Evolutionary conservation across 2,329 filamentous ascomycete species (phyloP).

Genomic region (Nectriaceae sp.): DNA sequence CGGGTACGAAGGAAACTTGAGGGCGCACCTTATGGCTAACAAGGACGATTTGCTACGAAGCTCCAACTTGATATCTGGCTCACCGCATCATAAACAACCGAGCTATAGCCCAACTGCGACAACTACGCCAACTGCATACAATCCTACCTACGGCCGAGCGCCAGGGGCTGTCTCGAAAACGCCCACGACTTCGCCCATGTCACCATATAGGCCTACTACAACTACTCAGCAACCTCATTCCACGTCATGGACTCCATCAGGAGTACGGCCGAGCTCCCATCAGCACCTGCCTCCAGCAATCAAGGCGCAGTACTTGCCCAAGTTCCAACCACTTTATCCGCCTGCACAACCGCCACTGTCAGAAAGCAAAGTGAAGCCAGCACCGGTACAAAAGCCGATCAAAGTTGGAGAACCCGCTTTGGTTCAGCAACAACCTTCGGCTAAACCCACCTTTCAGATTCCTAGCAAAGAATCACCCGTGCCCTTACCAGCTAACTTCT

Average conservation of each 20-base stretch:
- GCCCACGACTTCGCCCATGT: background rate
- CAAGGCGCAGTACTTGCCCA: constrained; percentile 21
- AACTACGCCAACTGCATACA: background rate
- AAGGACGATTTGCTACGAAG: constrained; percentile 32
- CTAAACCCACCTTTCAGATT: constrained; percentile 30
- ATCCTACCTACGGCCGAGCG: background rate
- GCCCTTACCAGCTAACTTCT: constrained; percentile 44
- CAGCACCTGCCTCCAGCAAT: constrained; percentile 19
- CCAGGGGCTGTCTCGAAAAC: background rate
- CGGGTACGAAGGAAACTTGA: constrained; percentile 57
- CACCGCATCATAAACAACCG: background rate
- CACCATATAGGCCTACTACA: background rate
- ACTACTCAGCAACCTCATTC: background rate
- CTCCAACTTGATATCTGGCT: constrained; percentile 13
- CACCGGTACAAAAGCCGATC: constrained; percentile 28
- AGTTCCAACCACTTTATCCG: constrained; percentile 9
- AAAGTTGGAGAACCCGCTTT: constrained; percentile 35
- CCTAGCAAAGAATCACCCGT: constrained; percentile 46
- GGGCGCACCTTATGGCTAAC: constrained; percentile 45
- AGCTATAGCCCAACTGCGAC: background rate
- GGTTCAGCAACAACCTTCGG: constrained; percentile 25
- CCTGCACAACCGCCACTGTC: background rate
- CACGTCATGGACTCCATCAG: background rate
- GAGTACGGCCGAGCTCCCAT: background rate
- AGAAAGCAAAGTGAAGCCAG: constrained; percentile 25